Base-by-base conservation (phyloP, 345 rosid species). In the Arabidopsis suecica region DNA sequence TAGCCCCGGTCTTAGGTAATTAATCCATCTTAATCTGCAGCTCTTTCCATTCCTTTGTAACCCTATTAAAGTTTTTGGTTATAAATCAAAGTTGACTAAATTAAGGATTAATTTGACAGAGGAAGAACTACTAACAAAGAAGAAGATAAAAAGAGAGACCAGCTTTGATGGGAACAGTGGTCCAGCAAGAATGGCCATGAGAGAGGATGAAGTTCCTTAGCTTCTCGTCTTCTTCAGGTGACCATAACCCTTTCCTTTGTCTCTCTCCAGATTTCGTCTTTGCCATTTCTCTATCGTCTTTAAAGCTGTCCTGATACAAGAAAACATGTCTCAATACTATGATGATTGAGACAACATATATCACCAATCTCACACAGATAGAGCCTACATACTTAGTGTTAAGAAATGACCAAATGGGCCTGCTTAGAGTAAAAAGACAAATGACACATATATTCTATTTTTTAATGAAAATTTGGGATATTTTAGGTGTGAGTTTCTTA, bases 21-120 rank as follows among this genome's bases (percentile, higher is more conserved):
- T 94, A 50, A 91, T 89, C 97, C 98, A 94, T 64, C 98, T 88
- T 57, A 94, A 72, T 57, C 98, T 85, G 83, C 97, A 94, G 80
- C 98, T 91, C 83, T 94, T 94, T 38, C 98, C 98, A 56, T 90
- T 94, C 78, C 98, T 88, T 68, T 82, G 89, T 80, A 91, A 64
- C 6, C 97, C 98, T 94, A 85, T 20, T 20, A 20, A 20, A 20
- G 22, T 20, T 20, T 20, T 20, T 20, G 22, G 22, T 20, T 20
- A 20, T 20, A 20, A 20, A 20, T 20, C 22, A 20, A 20, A 13
- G 38, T 11, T 23, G 8, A 23, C 1, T 55, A 22, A 51, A 20
- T 33, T 55, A 49, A 64, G 4, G n/a, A 42, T 22, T 9, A 30
- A 4, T 48, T 51, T 56, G 20, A 38, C n/a, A 65, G 65, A 14